Evolutionary conservation across 2,329 filamentous ascomycete genomes (phyloP).

Genomic region (Fusarium goolgardi): DNA sequence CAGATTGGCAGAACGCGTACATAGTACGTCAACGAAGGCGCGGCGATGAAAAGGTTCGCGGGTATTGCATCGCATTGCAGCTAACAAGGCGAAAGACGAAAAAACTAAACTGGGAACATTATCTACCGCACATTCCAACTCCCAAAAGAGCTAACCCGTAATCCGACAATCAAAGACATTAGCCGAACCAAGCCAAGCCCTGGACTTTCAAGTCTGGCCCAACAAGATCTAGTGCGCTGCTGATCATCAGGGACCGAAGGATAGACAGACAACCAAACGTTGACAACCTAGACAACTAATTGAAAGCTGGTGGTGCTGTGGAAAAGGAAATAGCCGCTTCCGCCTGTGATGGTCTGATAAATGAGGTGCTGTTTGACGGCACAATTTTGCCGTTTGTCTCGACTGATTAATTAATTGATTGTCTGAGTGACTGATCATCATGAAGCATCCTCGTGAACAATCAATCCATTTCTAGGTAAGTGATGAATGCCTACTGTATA

Average conservation of each 20-base stretch:
- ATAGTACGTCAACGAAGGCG: neutral
- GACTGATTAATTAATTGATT: neutral
- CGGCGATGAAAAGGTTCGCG: neutral
- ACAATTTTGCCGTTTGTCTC: neutral
- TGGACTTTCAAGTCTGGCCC: conserved; percentile 11
- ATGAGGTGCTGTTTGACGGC: conserved; percentile 8
- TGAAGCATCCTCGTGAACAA: conserved; percentile 19
- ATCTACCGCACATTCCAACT: conserved; percentile 26
- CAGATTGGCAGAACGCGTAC: neutral
- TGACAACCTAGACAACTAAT: conserved; percentile 13
- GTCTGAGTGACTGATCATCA: conserved; percentile 20
- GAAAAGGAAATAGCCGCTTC: conserved; percentile 21
- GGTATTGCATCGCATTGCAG: conserved; percentile 5
- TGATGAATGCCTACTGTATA: neutral
- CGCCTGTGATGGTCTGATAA: neutral
- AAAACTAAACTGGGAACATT: conserved; percentile 3
- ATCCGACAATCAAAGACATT: conserved; percentile 7
- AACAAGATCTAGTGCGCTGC: conserved; percentile 9
- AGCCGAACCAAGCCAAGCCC: neutral
- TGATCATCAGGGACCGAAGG: conserved; percentile 26
- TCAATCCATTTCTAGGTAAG: conserved; percentile 1
- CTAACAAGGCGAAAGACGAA: neutral
- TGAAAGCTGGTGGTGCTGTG: neutral
- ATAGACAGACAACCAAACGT: conserved; percentile 10
- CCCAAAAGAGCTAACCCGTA: conserved; percentile 15